Evolutionary conservation across 805 yeast genomes (phyloP).

Genomic region (Zygosaccharomyces lentus): DNA sequence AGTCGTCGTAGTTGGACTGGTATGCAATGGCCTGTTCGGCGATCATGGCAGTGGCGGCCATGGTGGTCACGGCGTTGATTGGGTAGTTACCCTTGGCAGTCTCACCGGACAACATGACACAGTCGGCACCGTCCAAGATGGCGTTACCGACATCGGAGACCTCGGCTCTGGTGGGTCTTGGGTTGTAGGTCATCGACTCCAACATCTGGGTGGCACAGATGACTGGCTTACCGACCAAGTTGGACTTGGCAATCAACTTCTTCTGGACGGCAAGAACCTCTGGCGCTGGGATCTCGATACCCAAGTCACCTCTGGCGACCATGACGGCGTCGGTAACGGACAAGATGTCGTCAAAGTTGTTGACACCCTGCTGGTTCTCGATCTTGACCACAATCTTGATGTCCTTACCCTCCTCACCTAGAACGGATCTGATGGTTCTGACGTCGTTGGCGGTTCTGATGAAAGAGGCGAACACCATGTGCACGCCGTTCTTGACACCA

Average conservation of each 20-base stretch:
- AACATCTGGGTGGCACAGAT: constrained; percentile 99
- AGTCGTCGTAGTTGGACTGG: constrained; percentile 76
- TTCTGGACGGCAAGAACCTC: constrained; percentile 98
- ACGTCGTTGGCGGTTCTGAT: constrained; percentile 94
- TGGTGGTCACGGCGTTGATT: constrained; percentile 93
- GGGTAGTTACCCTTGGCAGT: constrained; percentile 99
- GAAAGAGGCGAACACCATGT: constrained; percentile 98
- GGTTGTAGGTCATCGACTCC: constrained; percentile 99
- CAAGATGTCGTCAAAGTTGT: constrained; percentile 97
- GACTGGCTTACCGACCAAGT: constrained; percentile 98
- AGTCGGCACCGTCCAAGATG: constrained; percentile 98
- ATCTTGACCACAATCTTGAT: constrained; percentile 96
- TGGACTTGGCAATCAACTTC: constrained; percentile 98
- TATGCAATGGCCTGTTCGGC: constrained; percentile 97
- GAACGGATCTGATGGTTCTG: constrained; percentile 81
- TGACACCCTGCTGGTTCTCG: constrained; percentile 99
- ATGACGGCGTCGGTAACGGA: constrained; percentile 96
- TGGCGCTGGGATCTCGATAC: constrained; percentile 99
- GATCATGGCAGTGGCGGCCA: constrained; percentile 94
- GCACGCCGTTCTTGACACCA: constrained; percentile 96
- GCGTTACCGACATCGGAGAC: constrained; percentile 99
- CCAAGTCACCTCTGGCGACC: constrained; percentile 99
- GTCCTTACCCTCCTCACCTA: constrained; percentile 95
- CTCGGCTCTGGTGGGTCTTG: constrained; percentile 99
- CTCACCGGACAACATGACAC: constrained; percentile 99